phyloP scores from a whole-genome alignment of 1,139 yeast genomes.

The Suhomyces bolitotheri region DNA sequence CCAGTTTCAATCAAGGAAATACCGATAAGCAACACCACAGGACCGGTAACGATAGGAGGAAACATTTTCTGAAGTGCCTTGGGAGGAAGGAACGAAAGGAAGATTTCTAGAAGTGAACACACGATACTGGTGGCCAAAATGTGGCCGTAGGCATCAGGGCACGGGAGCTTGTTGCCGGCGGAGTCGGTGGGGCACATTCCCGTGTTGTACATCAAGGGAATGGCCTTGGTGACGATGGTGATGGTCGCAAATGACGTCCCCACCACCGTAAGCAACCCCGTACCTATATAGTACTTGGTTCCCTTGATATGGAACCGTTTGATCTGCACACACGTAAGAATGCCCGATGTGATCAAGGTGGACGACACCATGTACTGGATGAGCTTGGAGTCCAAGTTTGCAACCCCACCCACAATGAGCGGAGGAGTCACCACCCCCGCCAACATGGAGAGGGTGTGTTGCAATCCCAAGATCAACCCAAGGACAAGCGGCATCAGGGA shows the following conservation, averaged over 20 bases:
- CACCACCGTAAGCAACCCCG: slow-evolving; percentile 84
- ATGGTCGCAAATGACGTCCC: slow-evolving; percentile 90
- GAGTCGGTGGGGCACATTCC: slow-evolving; percentile 67
- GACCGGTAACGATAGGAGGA: slow-evolving; percentile 91
- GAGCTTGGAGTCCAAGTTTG: slow-evolving; percentile 51
- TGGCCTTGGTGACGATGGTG: slow-evolving; percentile 69
- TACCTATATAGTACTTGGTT: slow-evolving; percentile 77
- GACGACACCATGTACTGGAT: slow-evolving; percentile 76
- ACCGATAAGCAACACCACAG: slow-evolving; percentile 85
- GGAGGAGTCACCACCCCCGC: slow-evolving; percentile 94
- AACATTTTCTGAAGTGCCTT: slow-evolving; percentile 65
- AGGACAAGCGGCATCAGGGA: slow-evolving; percentile 76
- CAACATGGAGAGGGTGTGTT: slow-evolving; percentile 85
- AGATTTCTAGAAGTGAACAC: slow-evolving; percentile 73
- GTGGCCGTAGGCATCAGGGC: slow-evolving; percentile 91
- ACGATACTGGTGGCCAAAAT: slow-evolving; percentile 76
- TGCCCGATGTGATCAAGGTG: slow-evolving; percentile 73
- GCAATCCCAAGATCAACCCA: slow-evolving; percentile 78
- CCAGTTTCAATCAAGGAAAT: slow-evolving; percentile 66
- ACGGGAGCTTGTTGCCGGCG: slow-evolving; percentile 67
- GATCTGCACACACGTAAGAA: slow-evolving; percentile 74
- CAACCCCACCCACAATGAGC: slow-evolving; percentile 60
- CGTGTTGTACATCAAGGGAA: slow-evolving; percentile 74
- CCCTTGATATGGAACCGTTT: slow-evolving; percentile 73
- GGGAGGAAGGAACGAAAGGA: slow-evolving; percentile 75